Conservation (phyloP, 495 filamentous ascomycete species). For the Clavariopsis aquatica region DNA sequence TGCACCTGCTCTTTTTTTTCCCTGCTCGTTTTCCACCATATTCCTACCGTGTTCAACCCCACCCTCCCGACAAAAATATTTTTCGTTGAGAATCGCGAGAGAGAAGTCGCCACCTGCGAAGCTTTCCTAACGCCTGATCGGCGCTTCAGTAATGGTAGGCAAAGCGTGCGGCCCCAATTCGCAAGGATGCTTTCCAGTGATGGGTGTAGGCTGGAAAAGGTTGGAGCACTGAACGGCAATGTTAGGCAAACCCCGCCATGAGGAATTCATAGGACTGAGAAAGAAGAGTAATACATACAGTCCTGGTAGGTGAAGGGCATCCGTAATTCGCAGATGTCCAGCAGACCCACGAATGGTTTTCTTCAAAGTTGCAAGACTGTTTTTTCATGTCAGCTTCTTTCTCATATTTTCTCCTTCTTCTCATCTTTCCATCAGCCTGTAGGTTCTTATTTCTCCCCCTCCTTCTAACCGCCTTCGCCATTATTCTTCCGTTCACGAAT, state of each 20-base stretch:
- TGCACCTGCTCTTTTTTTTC: background rate
- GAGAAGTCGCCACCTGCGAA: too few relatives aligned
- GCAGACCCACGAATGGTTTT: constrained; percentile 23
- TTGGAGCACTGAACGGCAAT: constrained; percentile 9
- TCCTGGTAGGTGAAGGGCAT: constrained; percentile 21
- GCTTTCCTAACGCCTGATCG: background rate
- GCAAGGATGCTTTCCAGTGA: constrained; percentile 18
- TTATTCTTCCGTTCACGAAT: background rate
- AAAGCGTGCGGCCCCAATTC: background rate
- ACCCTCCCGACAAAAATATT: too few relatives aligned
- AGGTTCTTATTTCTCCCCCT: constrained; percentile 1
- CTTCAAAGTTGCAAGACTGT: constrained; percentile 30
- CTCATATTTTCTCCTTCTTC: background rate
- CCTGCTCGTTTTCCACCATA: background rate
- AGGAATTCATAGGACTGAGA: background rate
- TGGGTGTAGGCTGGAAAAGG: constrained; percentile 15
- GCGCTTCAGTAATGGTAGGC: background rate
- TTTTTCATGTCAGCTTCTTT: constrained; percentile 8
- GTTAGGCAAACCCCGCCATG: background rate
- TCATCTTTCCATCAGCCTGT: background rate
- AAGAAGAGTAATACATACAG: constrained; percentile 12
- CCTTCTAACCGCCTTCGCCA: background rate
- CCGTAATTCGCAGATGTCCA: constrained; percentile 14
- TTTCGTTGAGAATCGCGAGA: too few relatives aligned
- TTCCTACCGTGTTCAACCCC: too few relatives aligned